These are phyloP conservation scores for Bonnemaisonia californica DNA, from an alignment of 31 red algal genomes.

Conservation along the genomic window DNA sequence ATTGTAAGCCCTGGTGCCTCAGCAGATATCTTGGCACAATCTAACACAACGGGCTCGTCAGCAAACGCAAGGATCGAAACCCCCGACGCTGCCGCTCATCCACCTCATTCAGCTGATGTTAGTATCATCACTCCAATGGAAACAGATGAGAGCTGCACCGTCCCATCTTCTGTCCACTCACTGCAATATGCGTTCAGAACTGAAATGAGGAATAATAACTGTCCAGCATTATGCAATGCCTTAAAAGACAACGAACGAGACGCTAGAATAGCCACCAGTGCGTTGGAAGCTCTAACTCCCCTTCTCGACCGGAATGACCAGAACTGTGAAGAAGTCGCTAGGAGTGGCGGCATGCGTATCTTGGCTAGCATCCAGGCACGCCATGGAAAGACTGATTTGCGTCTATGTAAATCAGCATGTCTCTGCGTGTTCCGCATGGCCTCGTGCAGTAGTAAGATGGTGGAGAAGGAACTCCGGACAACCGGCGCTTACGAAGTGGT, in stretches of 20 bases:
- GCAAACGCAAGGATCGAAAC: not conserved
- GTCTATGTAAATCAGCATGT: constrained; percentile 57
- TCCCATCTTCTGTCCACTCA: not conserved
- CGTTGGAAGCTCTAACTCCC: constrained; percentile 46
- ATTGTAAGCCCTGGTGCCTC: not conserved
- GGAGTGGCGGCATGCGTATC: constrained; percentile 3
- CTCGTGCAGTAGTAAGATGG: not conserved
- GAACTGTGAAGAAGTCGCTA: constrained; percentile 33
- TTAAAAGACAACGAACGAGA: constrained; percentile 40
- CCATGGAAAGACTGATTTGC: constrained; percentile 20
- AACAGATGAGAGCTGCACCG: no score
- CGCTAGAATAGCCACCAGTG: constrained; percentile 1
- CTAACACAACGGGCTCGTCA: not conserved
- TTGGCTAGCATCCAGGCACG: constrained; percentile 38
- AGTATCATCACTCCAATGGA: no score
- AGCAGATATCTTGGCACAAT: not conserved
- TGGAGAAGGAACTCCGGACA: constrained; percentile 34
- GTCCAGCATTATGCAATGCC: constrained; percentile 21
- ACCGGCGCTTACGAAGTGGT: constrained; percentile 46
- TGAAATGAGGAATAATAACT: constrained; percentile 34
- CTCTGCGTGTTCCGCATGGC: constrained; percentile 42
- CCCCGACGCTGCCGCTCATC: not conserved
- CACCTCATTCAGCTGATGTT: not conserved
- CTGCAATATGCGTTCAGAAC: constrained; percentile 38
- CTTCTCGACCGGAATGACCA: constrained; percentile 26